Base-by-base conservation (phyloP, 768 basidiomycete species). In the Trametopsis cervina region DNA sequence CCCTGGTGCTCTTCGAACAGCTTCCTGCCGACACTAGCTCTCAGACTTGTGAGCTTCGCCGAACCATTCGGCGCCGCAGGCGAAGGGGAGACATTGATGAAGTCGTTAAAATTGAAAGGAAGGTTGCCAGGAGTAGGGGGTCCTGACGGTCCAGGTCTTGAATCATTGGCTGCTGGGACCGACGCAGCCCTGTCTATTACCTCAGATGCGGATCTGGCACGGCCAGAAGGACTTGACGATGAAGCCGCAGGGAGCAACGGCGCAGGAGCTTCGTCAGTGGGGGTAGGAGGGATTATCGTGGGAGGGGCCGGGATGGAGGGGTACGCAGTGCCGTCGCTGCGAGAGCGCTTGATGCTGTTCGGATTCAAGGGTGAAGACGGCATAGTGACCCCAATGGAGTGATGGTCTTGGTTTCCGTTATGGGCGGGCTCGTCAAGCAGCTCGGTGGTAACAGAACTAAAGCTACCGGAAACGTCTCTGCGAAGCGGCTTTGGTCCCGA, bases 81-180 rank as follows among this genome's bases (percentile, higher is more conserved):
- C 4, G 81, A 80, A 2, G 81, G 80, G 21, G 84, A 85, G 29
- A 81, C 80, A 55, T 87, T 80, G 59, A 86, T 78, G 60, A 79
- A 88, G 49, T 87, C 85, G 54, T 75, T 75, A 50, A 85, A 69
- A 61, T 85, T 82, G 65, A 87, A 85, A 64, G 56, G 64, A 55
- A 54, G 64, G 33, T 54, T 57, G 29, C 52, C 65, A 22, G 69
- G 68, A 2, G 68, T 68, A 5, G 69, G 68, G 37, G 70, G 66
- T 18, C 63, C 46, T 60, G 69, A n/a, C 51, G 47, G 33, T 58
- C 56, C 18, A 13, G 12, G 3, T 24, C 15, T 52, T 17, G 38
- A 22, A 24, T 47, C 45, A 24, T 39, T 37, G 4, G 40, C 23
- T 33, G 47, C n/a, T 12, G 47, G 44, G 25, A 60, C 40, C 25